Evolutionary conservation across 305 asterid species (phyloP), one percentile per base, ranked within the genome.

Genomic region (Andrographis paniculata): DNA sequence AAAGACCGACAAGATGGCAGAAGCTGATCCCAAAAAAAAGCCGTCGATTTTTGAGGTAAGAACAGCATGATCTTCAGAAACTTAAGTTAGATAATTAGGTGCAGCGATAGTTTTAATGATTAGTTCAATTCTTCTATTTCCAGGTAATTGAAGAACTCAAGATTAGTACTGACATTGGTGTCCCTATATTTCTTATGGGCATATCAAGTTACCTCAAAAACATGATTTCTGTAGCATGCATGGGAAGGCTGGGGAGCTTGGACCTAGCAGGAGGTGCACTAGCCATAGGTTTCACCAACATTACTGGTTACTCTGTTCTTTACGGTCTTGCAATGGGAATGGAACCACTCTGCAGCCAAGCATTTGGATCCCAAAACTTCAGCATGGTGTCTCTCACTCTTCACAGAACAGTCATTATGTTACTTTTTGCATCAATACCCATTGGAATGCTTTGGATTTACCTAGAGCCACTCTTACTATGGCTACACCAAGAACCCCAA

Each of bases 251-350:
- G 14, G 94, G 94, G 14, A 79, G 92, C 71, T 55, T 83, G 57
- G 92, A 86, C 67, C 70, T 86, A 56, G 95, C 94, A 30, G 94
- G 95, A 36, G 95, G 94, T 17, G 95, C 95, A 50, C 56, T 86
- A 66, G 94, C 95, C 74, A 79, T 86, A 18, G 94, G 95, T 55
- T 79, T 86, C 71, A 82, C 94, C 55, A 86, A 86, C 66, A 86
- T 86, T 61, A 82, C 93, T 13, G 95, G 95, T 23, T 82, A 86
- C 71, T 86, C 95, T 8, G 79, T 86, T 44, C 71, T 86, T 50
- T 86, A 63, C 14, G 94, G 95, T 51, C 76, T 86, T n/a, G 85
- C 95, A 53, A 77, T 75, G 74, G 95, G 95, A 48, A 82, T 86
- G 95, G 95, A 86, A 52, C 95, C 94, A 22, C 66, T 86, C 42